These are phyloP conservation scores for Aspergillus diversus DNA, from an alignment of 495 filamentous ascomycete species.

Conservation along the genomic window DNA sequence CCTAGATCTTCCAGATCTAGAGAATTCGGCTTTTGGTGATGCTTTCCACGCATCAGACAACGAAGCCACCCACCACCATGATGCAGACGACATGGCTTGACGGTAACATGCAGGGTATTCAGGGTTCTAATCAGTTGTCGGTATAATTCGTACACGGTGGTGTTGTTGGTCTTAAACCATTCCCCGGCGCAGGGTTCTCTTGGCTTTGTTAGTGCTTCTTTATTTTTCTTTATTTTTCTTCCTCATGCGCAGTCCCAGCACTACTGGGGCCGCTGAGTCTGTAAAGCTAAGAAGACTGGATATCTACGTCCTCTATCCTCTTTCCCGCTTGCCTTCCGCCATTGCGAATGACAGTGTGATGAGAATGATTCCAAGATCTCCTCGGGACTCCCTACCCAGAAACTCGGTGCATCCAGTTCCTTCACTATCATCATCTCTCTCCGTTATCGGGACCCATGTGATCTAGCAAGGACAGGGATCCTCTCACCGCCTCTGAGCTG, in stretches of 20 bases:
- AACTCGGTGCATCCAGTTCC: too few species aligned
- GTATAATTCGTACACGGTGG: conserved; percentile 18
- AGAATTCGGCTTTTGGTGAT: conserved; percentile 65
- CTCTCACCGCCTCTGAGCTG: too few species aligned
- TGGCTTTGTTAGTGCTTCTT: not conserved
- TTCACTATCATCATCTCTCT: too few species aligned
- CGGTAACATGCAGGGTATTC: conserved; percentile 12
- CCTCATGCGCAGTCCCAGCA: not conserved
- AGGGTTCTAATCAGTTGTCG: conserved; percentile 26
- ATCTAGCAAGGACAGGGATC: too few species aligned
- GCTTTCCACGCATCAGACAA: conserved; percentile 64
- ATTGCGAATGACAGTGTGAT: not conserved
- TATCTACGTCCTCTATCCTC: not conserved
- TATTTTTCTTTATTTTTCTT: conserved; percentile 9
- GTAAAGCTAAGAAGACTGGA: conserved; percentile 3
- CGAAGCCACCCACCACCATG: conserved; percentile 48
- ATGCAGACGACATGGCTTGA: conserved; percentile 49
- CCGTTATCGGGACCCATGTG: too few species aligned
- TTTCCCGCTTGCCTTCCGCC: not conserved
- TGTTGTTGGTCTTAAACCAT: conserved; percentile 22
- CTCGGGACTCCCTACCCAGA: not conserved
- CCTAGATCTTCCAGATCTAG: conserved; percentile 54
- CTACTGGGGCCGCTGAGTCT: not conserved
- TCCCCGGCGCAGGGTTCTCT: conserved; percentile 24
- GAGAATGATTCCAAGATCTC: not conserved